Evolutionary conservation across 805 yeast species (phyloP), one percentile per base, ranked within the genome.

Genomic region (Schizosaccharomyces lindneri): DNA sequence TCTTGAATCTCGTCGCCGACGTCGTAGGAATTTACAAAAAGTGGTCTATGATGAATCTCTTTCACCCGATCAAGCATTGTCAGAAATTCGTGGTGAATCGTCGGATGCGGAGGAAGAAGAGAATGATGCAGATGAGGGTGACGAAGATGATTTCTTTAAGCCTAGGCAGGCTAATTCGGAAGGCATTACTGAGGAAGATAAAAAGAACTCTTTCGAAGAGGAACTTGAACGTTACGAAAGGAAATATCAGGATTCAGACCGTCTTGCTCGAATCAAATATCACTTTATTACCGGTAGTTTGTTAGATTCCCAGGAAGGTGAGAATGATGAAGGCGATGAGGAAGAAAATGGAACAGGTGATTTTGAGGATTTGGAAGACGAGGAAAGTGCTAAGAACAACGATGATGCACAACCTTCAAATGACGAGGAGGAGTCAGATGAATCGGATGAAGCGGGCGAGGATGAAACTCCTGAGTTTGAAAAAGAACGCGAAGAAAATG

Each of bases 401-500:
- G 67, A 65, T 48, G 64, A 63, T 43, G 62, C 63, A 15, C 70
- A 67, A n/a, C 66, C 65, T n/a, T 72, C 60, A 24, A 21, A 11
- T 7, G 78, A 71, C 3, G 72, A 67, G 0, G 77, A 73, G 13
- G 77, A 73, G 3, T 73, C 70, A 6, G 71, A 63, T 24, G 67
- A 63, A 32, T 73, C 70, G 5, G 71, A 63, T 24, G 67, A 63
- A 32, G 65, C 65, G 32, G 65, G 61, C 29, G 36, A 62, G 11
- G 55, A 55, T 13, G 62, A 46, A n/a, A 39, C 21, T 55, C 67
- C 66, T 59, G 74, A 90, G 0, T 73, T 84, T 43, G 94, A 84
- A 63, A 82, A 85, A 68, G 83, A 81, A 70, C 81, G 97, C 70
- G 82, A 80, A 61, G 73, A 80, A 62, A 89, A 89, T 68, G 95